phyloP scores from a whole-genome alignment of 2,329 filamentous ascomycete genomes.

The Colletotrichum gigasporum region DNA sequence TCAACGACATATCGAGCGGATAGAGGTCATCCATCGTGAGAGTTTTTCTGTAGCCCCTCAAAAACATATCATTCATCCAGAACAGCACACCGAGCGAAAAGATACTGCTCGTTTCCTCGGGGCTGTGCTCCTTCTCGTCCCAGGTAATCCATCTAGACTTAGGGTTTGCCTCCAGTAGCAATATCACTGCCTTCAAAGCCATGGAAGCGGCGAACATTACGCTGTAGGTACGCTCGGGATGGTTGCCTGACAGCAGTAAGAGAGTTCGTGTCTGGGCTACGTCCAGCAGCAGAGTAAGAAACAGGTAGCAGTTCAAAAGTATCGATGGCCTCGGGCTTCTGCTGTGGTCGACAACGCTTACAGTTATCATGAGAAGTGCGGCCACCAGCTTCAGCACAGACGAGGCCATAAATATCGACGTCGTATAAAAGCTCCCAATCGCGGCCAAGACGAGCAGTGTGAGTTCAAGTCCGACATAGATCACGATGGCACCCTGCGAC shows the following conservation, averaged over 20 bases:
- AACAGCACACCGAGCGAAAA: constrained; percentile 40
- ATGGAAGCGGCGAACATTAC: constrained; percentile 32
- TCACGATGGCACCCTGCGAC: too few species aligned
- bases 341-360: too few species aligned
- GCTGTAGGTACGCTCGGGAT: background rate
- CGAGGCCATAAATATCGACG: too few species aligned
- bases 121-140: constrained; percentile 44
- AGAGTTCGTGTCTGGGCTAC: background rate
- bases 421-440: too few species aligned
- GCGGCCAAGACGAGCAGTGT: too few species aligned
- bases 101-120: constrained; percentile 44
- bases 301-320: background rate
- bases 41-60: constrained; percentile 41
- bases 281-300: background rate
- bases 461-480: too few species aligned
- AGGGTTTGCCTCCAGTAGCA: constrained; percentile 33
- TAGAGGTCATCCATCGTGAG: constrained; percentile 40
- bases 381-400: too few species aligned
- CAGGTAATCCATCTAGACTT: constrained; percentile 18
- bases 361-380: too few species aligned
- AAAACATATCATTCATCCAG: constrained; percentile 46
- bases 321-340: constrained; percentile 28
- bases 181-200: constrained; percentile 31
- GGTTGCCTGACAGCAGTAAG: background rate
- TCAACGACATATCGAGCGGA: too few species aligned